A percentile compares a stretch with the other conserved stretches of the same genome.
These are phyloP conservation scores for Chaetothyriales sp. DNA, from an alignment of 2,329 filamentous ascomycete genomes.

Conservation along the genomic window DNA sequence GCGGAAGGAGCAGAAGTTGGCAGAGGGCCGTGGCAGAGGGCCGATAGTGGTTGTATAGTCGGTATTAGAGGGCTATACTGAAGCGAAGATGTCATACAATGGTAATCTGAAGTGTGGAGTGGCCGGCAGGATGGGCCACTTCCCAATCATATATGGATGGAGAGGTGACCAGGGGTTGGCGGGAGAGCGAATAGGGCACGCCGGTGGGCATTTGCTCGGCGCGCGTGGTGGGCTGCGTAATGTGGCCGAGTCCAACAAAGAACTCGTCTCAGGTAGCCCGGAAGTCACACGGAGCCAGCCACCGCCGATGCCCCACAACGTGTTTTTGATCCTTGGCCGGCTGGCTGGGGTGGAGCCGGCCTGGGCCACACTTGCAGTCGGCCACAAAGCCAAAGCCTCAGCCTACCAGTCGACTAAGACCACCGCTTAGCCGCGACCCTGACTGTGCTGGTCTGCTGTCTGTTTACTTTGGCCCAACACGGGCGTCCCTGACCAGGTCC, in stretches of 20 bases:
- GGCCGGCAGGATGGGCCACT: background rate
- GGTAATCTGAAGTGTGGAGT: background rate
- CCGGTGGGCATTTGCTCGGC: background rate
- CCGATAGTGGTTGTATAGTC: background rate
- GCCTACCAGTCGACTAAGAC: background rate
- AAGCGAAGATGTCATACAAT: background rate
- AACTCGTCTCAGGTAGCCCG: background rate
- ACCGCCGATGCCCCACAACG: background rate
- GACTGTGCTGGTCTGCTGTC: too few relatives aligned
- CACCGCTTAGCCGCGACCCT: too few relatives aligned
- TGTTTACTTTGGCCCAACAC: too few relatives aligned
- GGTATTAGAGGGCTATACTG: background rate
- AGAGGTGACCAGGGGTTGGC: background rate
- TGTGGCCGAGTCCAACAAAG: background rate
- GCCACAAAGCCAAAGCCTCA: background rate
- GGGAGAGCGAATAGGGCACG: background rate
- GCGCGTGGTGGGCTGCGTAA: background rate
- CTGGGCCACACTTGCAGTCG: background rate
- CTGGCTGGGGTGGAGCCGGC: background rate
- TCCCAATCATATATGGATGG: background rate
- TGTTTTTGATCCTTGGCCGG: background rate
- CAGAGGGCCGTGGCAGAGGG: background rate
- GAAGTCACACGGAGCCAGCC: background rate
- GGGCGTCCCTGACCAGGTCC: too few relatives aligned
- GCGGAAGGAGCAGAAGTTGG: background rate